Conservation (phyloP, 345 rosid genomes). For the Lepidium sativum region DNA sequence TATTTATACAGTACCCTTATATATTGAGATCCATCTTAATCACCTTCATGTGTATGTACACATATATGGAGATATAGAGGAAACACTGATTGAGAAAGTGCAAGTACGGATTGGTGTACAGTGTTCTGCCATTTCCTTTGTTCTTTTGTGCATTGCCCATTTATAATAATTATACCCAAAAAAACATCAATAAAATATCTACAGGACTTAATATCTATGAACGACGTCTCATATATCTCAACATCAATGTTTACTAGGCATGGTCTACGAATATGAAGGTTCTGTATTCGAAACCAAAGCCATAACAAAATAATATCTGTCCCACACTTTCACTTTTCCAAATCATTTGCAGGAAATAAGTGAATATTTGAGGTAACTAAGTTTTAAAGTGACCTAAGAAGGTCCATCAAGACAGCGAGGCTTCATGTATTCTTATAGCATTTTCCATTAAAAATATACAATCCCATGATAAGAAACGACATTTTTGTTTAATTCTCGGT, state of each 20-base stretch:
- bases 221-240: slow-evolving; percentile 12
- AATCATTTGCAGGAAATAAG: background rate
- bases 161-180: background rate
- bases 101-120: slow-evolving; percentile 26
- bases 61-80: slow-evolving; percentile 2
- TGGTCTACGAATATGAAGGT: background rate
- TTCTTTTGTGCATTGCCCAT: background rate
- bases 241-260: slow-evolving; percentile 1
- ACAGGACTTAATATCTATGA: slow-evolving; percentile 2
- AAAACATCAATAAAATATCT: slow-evolving; percentile 2
- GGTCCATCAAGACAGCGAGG: background rate
- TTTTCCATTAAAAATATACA: background rate
- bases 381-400: background rate
- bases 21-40: background rate
- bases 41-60: slow-evolving; percentile 15
- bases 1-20: background rate
- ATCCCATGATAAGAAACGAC: background rate
- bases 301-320: background rate
- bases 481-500: background rate
- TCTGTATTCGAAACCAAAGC: background rate
- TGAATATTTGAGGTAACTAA: background rate
- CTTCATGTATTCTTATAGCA: background rate
- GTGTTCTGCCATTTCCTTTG: slow-evolving; percentile 5
- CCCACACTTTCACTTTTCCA: background rate
- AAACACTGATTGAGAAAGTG: slow-evolving; percentile 20